Evolutionary conservation across 2,329 filamentous ascomycete species (phyloP).

Genomic region (Diaporthe destruens): DNA sequence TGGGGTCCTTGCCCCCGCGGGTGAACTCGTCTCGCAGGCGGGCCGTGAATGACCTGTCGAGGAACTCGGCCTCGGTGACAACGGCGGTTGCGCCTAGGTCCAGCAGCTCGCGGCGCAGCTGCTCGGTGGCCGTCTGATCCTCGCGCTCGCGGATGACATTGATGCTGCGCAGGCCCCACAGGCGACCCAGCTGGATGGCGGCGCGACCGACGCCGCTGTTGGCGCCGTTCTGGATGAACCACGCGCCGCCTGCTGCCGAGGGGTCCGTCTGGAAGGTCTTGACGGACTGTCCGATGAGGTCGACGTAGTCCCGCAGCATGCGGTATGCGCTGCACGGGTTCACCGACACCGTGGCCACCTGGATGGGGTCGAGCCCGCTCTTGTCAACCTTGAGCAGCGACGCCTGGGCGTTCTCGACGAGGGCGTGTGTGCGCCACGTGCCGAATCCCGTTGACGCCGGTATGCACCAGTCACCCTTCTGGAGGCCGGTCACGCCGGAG

Average conservation of each 20-base stretch:
- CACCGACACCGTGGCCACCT: conserved; percentile 89
- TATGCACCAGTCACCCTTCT: conserved; percentile 92
- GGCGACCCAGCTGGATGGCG: conserved; percentile 85
- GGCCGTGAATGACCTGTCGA: conserved; percentile 71
- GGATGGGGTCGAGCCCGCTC: conserved; percentile 77
- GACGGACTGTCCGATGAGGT: conserved; percentile 61
- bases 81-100: conserved; percentile 70
- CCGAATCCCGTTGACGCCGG: conserved; percentile 86
- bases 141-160: conserved; percentile 86
- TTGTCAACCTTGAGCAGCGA: conserved; percentile 78
- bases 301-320: conserved; percentile 86
- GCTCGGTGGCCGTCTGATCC: conserved; percentile 72
- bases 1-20: conserved; percentile 75
- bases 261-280: conserved; percentile 59
- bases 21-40: conserved; percentile 72
- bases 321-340: conserved; percentile 96
- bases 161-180: conserved; percentile 92
- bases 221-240: conserved; percentile 97
- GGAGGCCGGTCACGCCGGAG: conserved; percentile 64
- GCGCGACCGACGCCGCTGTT: conserved; percentile 94
- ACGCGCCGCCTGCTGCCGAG: conserved; percentile 86
- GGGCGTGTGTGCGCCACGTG: conserved; percentile 94
- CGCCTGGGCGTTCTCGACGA: conserved; percentile 65
- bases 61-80: conserved; percentile 68
- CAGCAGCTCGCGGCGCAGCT: conserved; percentile 64